Percentiles rank a stretch among this genome's conserved stretches.
phyloP scores from a whole-genome alignment of 768 basidiomycete species.

The Russula sp. region DNA sequence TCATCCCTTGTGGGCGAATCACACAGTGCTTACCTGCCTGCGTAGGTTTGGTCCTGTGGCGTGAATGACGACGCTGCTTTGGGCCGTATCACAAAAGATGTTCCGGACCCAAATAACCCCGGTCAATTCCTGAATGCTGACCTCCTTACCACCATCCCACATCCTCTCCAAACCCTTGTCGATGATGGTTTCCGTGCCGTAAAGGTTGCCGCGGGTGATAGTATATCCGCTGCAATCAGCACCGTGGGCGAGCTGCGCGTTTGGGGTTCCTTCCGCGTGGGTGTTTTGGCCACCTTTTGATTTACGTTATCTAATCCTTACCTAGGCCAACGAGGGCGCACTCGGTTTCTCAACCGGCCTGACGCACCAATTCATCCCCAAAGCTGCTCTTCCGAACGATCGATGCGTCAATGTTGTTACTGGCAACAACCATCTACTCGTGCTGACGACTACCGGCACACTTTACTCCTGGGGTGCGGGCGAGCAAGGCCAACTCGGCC shows the following conservation, averaged over 20 bases:
- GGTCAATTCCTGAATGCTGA: conserved; percentile 51
- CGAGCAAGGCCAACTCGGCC: conserved; percentile 86
- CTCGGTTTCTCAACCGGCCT: conserved; percentile 74
- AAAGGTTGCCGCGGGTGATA: conserved; percentile 78
- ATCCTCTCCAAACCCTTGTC: conserved; percentile 61
- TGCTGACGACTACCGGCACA: conserved; percentile 81
- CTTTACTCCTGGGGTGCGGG: conserved; percentile 90
- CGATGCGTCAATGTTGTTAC: conserved; percentile 71
- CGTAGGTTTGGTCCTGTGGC: conserved; percentile 78
- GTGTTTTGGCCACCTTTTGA: conserved; percentile 26
- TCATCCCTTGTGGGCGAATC: background rate
- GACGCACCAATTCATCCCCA: conserved; percentile 63
- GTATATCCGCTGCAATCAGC: conserved; percentile 79
- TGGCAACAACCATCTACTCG: conserved; percentile 86
- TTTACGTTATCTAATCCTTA: conserved; percentile 6
- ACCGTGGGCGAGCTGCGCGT: conserved; percentile 74
- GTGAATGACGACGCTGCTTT: conserved; percentile 87
- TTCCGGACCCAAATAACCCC: conserved; percentile 54
- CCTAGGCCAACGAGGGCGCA: conserved; percentile 67
- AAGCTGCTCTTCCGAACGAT: conserved; percentile 53
- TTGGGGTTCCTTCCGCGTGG: conserved; percentile 88
- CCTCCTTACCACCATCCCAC: conserved; percentile 47
- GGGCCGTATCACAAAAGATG: conserved; percentile 64
- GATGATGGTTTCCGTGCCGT: conserved; percentile 84
- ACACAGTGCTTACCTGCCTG: background rate